These are phyloP conservation scores for Penicilliopsis zonata DNA, from an alignment of 495 filamentous ascomycete genomes.

Conservation along the genomic window DNA sequence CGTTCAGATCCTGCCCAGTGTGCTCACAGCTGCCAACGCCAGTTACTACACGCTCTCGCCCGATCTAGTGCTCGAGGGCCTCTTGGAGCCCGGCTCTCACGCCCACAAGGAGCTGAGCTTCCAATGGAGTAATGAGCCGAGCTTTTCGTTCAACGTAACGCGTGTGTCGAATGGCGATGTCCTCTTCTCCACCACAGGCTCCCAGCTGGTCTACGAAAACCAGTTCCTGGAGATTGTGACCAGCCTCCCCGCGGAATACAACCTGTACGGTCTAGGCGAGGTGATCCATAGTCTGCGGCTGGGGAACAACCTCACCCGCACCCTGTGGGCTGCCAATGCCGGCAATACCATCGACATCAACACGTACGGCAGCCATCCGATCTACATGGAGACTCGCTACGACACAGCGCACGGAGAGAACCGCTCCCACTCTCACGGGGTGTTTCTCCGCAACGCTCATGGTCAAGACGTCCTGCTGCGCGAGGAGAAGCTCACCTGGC, in stretches of 20 bases:
- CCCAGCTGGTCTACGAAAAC: slow-evolving; percentile 46
- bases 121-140: slow-evolving; percentile 45
- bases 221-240: slow-evolving; percentile 54
- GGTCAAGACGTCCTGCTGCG: slow-evolving; percentile 62
- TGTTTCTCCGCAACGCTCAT: slow-evolving; percentile 55
- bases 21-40: slow-evolving; percentile 49
- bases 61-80: slow-evolving; percentile 47
- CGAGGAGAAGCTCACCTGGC: slow-evolving; percentile 62
- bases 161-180: slow-evolving; percentile 44
- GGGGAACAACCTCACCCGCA: slow-evolving; percentile 47
- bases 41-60: slow-evolving; percentile 60
- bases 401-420: slow-evolving; percentile 39
- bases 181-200: slow-evolving; percentile 44
- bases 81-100: slow-evolving; percentile 24
- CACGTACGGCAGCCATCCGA: slow-evolving; percentile 48
- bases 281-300: slow-evolving; percentile 46
- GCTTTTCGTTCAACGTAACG: slow-evolving; percentile 46
- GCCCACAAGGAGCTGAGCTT: slow-evolving; percentile 41
- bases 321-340: slow-evolving; percentile 61
- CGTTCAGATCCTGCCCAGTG: slow-evolving; percentile 45
- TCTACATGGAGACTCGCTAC: slow-evolving; percentile 55
- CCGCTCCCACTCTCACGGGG: slow-evolving; percentile 49
- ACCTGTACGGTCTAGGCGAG: slow-evolving; percentile 53
- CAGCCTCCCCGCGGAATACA: slow-evolving; percentile 45
- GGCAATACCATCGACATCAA: slow-evolving; percentile 49